Evolutionary conservation across 257 asterid genomes (phyloP).

Genomic region (Solanum okadae): DNA sequence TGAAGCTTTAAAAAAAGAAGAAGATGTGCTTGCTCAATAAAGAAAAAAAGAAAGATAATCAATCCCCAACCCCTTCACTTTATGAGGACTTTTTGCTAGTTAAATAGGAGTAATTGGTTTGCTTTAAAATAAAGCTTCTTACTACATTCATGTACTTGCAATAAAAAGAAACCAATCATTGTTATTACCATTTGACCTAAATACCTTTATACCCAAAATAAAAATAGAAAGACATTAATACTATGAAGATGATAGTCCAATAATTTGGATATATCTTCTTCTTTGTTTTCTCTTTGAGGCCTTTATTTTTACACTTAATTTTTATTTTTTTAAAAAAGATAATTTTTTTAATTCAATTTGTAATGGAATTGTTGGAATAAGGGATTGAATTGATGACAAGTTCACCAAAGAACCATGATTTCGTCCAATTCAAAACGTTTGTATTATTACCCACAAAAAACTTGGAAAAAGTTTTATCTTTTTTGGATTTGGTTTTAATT

Average conservation of each 20-base stretch:
- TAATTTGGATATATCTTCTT: not conserved
- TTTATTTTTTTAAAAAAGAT: too few relatives aligned
- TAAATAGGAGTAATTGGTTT: not conserved
- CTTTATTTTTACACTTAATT: too few relatives aligned
- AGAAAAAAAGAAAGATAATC: not conserved
- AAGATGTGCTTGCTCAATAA: too few relatives aligned
- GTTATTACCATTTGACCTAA: not conserved
- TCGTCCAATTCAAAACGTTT: not conserved
- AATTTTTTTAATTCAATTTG: too few relatives aligned
- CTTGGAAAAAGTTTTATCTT: not conserved
- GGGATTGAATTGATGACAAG: not conserved
- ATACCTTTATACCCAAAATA: not conserved
- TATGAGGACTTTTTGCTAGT: not conserved
- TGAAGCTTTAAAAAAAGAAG: too few relatives aligned
- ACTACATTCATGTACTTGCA: not conserved
- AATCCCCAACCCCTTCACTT: not conserved
- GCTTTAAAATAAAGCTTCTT: not conserved
- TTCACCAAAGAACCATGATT: not conserved
- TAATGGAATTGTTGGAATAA: not conserved
- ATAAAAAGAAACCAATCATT: not conserved
- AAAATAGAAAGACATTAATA: not conserved
- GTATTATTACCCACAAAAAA: not conserved
- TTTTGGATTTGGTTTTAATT: not conserved
- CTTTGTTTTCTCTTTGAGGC: not conserved
- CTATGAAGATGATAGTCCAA: not conserved